Conservation (phyloP, 163 green algal genomes). For the Scenedesmus sp. region DNA sequence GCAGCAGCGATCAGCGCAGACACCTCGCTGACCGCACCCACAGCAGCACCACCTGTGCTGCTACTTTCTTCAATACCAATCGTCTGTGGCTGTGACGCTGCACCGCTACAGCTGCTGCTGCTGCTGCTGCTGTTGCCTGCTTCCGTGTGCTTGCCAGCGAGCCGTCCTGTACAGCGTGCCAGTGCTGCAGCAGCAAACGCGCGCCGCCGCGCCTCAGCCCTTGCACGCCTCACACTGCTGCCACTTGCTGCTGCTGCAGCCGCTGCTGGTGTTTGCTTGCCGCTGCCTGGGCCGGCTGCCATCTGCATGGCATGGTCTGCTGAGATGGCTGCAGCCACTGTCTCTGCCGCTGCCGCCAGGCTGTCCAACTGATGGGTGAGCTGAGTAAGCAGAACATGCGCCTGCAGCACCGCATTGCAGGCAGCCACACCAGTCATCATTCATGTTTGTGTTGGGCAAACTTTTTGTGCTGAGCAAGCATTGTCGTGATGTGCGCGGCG, state of each 20-base stretch:
- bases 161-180: conserved; percentile 62
- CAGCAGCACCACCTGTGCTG: background rate
- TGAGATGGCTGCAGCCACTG: conserved; percentile 39
- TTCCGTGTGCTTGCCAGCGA: conserved; percentile 33
- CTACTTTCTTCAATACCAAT: background rate
- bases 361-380: conserved; percentile 44
- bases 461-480: too few relatives aligned
- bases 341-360: conserved; percentile 45
- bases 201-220: conserved; percentile 56
- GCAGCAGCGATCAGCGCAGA: conserved; percentile 72
- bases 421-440: background rate
- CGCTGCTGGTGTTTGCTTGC: background rate
- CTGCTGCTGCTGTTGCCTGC: background rate
- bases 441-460: background rate
- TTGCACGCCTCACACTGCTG: background rate
- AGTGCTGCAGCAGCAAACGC: conserved; percentile 63
- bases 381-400: conserved; percentile 49
- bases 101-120: background rate
- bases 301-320: conserved; percentile 18
- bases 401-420: conserved; percentile 18
- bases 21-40: conserved; percentile 68
- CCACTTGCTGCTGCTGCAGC: background rate
- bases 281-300: background rate
- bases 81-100: background rate
- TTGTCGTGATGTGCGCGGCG: too few relatives aligned